Evolutionary conservation across 2,329 filamentous ascomycete genomes (phyloP), one percentile per base, ranked within the genome.

Genomic region (Periconia digitata): DNA sequence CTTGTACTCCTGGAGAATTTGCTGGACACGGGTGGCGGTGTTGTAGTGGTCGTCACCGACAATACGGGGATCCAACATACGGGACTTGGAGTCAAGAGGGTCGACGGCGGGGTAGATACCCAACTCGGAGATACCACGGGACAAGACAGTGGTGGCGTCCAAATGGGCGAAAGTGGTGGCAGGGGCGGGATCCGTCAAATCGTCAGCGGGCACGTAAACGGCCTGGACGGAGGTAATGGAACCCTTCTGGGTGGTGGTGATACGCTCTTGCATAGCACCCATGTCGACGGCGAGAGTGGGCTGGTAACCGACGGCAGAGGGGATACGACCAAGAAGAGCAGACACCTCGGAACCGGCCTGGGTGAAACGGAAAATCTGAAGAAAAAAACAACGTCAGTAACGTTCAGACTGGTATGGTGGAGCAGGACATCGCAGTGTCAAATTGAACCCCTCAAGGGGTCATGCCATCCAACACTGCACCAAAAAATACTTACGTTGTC

Each of bases 1-100:
- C 89, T 97, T 97, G 89, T 99, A 99, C 85, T 97, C 94, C 82
- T 99, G 94, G 75, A 99, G 87, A 80, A 96, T 97, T 82, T 96
- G 91, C 84, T 99, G 94, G 73, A 99, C 94, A 69, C 87, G 87
- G 76, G 89, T 89, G 76, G 94, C 94, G 70, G 86, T 92, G 56
- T 91, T 76, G 87, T 99, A 99, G 85, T 99, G 94, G 56, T 99
- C 94, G 73, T 97, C 83, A 76, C 94, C 94, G 72, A 99, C 89
- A 73, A 99, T 86, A 89, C 94, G 92, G 79, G 94, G 90, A 82
- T 97, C 94, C 73, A 99, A 84, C 89, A 99, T 96, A 86, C 94
- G 92, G 64, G 92, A 97, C 82, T 96, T 96, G 76, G 92, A 96
- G 83, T 97, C 94, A 62, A 99, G 92, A 80, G 94, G 94, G 78